Conservation (phyloP, 1,284 basidiomycete genomes). For the Ustilago trichophora region DNA sequence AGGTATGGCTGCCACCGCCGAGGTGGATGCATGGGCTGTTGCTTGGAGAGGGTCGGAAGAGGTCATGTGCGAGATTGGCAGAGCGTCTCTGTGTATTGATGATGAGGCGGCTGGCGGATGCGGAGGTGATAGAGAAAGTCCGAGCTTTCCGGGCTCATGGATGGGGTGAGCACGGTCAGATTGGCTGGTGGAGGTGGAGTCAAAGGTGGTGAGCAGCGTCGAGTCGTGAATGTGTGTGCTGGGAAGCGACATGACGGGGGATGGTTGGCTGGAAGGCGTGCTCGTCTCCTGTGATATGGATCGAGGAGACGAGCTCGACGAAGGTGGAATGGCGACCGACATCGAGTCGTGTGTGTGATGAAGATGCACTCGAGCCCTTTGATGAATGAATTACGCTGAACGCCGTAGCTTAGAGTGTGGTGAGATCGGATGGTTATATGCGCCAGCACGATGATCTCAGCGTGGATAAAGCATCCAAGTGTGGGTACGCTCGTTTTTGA, state of each 20-base stretch:
- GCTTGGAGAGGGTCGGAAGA: background rate
- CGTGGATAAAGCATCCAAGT: no score
- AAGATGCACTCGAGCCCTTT: no score
- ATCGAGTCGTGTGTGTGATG: constrained; percentile 1
- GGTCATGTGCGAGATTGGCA: constrained; percentile 2
- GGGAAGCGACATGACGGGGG: constrained; percentile 9
- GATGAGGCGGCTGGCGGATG: constrained; percentile 2
- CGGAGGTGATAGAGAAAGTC: background rate
- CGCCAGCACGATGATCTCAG: no score
- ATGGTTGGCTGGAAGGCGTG: constrained; percentile 1
- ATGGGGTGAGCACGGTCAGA: background rate
- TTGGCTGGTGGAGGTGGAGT: constrained; percentile 5
- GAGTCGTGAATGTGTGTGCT: constrained; percentile 14
- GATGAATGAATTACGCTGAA: no score
- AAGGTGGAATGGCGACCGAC: constrained; percentile 12
- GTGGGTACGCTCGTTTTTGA: no score
- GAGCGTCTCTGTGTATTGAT: background rate
- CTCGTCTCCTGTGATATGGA: background rate
- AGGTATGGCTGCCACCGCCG: background rate
- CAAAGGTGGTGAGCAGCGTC: constrained; percentile 21
- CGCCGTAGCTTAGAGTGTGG: no score
- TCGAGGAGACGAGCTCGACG: background rate
- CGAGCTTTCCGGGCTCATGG: constrained; percentile 11
- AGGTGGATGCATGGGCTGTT: background rate
- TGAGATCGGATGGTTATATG: no score